phyloP scores from a whole-genome alignment of 1,284 basidiomycete species.

The Schizopora paradoxa region DNA sequence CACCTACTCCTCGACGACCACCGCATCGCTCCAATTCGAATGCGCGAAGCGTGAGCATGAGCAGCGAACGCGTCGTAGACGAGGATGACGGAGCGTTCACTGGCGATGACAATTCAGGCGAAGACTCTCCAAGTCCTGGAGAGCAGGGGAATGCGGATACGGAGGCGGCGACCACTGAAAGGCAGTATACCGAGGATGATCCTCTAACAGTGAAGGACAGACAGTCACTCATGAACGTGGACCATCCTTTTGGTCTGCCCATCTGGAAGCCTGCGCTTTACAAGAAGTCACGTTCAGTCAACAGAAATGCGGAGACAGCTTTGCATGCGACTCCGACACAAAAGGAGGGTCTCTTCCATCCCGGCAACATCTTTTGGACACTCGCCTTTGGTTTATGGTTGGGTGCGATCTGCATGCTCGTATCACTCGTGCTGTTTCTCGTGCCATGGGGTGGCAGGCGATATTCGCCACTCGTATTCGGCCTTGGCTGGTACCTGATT shows the following conservation, averaged over 20 bases:
- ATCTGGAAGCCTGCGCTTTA: slow-evolving; percentile 99
- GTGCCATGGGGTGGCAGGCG: slow-evolving; percentile 76
- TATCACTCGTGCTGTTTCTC: slow-evolving; percentile 68
- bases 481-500: slow-evolving; percentile 91
- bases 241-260: slow-evolving; percentile 98
- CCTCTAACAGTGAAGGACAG: slow-evolving; percentile 96
- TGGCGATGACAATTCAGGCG: slow-evolving; percentile 19
- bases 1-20: slow-evolving; percentile 33
- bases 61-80: slow-evolving; percentile 34
- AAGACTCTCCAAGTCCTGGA: slow-evolving; percentile 28
- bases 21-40: slow-evolving; percentile 22
- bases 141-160: slow-evolving; percentile 33
- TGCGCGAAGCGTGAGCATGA: slow-evolving; percentile 54
- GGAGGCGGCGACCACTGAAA: slow-evolving; percentile 32
- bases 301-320: slow-evolving; percentile 91
- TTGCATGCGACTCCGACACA: slow-evolving; percentile 91
- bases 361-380: slow-evolving; percentile 92
- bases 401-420: slow-evolving; percentile 60
- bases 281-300: slow-evolving; percentile 96
- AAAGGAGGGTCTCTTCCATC: slow-evolving; percentile 84
- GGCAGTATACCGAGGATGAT: slow-evolving; percentile 58
- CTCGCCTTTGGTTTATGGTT: slow-evolving; percentile 91
- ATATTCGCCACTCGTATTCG: slow-evolving; percentile 86
- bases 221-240: slow-evolving; percentile 97
- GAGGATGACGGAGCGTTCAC: slow-evolving; percentile 25